Percentiles rank a stretch among this genome's conserved stretches.
phyloP scores from a whole-genome alignment of 2,329 filamentous ascomycete species.

The Alternaria ventricosa region DNA sequence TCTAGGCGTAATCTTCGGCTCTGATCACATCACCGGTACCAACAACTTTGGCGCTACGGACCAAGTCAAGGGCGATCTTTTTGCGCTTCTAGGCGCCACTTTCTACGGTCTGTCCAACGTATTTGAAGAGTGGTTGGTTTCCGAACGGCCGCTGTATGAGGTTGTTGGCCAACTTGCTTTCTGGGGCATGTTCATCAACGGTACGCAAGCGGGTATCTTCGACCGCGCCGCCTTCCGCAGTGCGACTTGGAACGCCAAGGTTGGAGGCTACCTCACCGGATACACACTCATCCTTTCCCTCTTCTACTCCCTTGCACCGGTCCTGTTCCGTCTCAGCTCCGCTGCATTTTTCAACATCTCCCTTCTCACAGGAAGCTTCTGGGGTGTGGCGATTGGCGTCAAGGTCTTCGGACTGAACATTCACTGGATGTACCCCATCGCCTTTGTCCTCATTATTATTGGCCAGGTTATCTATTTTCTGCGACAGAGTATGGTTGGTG shows the following conservation, averaged over 20 bases:
- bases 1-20: slow-evolving; percentile 84
- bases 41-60: slow-evolving; percentile 73
- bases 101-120: slow-evolving; percentile 92
- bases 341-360: slow-evolving; percentile 98
- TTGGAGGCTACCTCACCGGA: slow-evolving; percentile 84
- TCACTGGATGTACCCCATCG: slow-evolving; percentile 93
- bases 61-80: slow-evolving; percentile 88
- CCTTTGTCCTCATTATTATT: slow-evolving; percentile 89
- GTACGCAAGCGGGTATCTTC: slow-evolving; percentile 88
- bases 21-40: slow-evolving; percentile 80
- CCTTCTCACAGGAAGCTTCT: slow-evolving; percentile 92
- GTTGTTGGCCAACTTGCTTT: slow-evolving; percentile 90
- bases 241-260: slow-evolving; percentile 53
- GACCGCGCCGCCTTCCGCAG: slow-evolving; percentile 73
- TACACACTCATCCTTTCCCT: slow-evolving; percentile 83
- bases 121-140: slow-evolving; percentile 93
- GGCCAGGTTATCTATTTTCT: slow-evolving; percentile 89
- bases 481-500: slow-evolving; percentile 79
- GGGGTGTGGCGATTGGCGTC: slow-evolving; percentile 92
- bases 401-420: slow-evolving; percentile 80
- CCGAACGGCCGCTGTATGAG: slow-evolving; percentile 85
- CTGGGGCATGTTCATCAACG: slow-evolving; percentile 90
- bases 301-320: slow-evolving; percentile 87
- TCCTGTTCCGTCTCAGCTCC: slow-evolving; percentile 86
- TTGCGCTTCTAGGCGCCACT: slow-evolving; percentile 85